phyloP scores from a whole-genome alignment of 305 asterid species.

The Fraxinus greggii region DNA sequence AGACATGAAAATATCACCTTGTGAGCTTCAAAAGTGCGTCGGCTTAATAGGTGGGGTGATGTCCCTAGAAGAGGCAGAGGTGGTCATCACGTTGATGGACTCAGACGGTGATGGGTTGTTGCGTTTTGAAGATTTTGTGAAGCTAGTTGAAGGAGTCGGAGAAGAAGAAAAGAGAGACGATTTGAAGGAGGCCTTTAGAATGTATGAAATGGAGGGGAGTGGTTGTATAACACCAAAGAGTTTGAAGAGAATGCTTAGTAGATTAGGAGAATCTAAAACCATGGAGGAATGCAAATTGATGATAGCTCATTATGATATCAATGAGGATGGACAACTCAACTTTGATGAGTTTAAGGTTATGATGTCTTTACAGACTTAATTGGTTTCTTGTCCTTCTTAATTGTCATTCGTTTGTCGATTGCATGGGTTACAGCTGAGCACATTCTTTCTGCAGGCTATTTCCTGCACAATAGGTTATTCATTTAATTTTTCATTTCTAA shows the following conservation, averaged over 20 bases:
- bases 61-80: conserved; percentile 30
- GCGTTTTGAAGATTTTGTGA: conserved; percentile 40
- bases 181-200: conserved; percentile 37
- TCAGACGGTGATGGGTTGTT: conserved; percentile 39
- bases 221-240: conserved; percentile 41
- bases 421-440: background rate
- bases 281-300: conserved; percentile 37
- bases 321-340: conserved; percentile 45
- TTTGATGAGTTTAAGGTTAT: conserved; percentile 51
- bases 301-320: conserved; percentile 42
- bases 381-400: background rate
- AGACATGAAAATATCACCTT: conserved; percentile 31
- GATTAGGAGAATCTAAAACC: conserved; percentile 39
- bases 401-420: background rate
- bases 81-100: conserved; percentile 27
- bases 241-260: conserved; percentile 42
- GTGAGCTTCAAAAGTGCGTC: conserved; percentile 36
- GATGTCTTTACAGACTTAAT: conserved; percentile 28
- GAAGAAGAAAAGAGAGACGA: conserved; percentile 41
- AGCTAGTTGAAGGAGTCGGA: conserved; percentile 30
- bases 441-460: background rate
- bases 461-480: background rate
- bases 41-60: conserved; percentile 21
- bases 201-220: conserved; percentile 42
- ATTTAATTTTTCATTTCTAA: background rate